phyloP scores from a whole-genome alignment of 441 rosid genomes.

The Theobroma grandiflorum region DNA sequence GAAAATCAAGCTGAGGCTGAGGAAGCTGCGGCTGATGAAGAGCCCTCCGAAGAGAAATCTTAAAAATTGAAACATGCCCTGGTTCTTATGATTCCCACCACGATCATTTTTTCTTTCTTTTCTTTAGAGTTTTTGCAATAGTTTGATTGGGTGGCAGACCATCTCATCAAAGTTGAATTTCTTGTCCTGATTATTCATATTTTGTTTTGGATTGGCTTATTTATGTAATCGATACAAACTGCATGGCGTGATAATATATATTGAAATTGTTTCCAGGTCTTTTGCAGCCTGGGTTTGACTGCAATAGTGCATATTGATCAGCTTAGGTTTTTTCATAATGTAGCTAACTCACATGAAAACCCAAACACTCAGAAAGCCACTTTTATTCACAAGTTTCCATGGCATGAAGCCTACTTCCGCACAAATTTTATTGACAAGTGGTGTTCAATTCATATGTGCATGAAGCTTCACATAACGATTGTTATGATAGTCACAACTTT shows the following conservation, averaged over 20 bases:
- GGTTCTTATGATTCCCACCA: neutral
- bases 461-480: too few relatives aligned
- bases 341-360: too few relatives aligned
- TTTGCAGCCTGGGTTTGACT: neutral
- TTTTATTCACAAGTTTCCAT: too few relatives aligned
- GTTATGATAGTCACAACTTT: neutral
- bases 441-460: too few relatives aligned
- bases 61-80: neutral
- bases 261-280: neutral
- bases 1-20: slow-evolving; percentile 16
- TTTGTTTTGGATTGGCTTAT: slow-evolving; percentile 18
- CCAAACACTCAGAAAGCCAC: too few relatives aligned
- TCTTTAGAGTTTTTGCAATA: neutral
- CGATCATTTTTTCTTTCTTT: too few relatives aligned
- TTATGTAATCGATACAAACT: neutral
- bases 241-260: slow-evolving; percentile 2
- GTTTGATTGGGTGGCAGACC: slow-evolving; percentile 1
- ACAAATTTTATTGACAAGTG: too few relatives aligned
- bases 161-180: neutral
- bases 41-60: neutral
- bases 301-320: too few relatives aligned
- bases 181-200: neutral
- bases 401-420: too few relatives aligned
- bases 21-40: slow-evolving; percentile 4
- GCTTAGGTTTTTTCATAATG: too few relatives aligned